Percentiles rank a stretch among this genome's conserved stretches.
These are phyloP conservation scores for Ustanciosporium gigantosporum DNA, from an alignment of 1,284 basidiomycete genomes.

Conservation along the genomic window DNA sequence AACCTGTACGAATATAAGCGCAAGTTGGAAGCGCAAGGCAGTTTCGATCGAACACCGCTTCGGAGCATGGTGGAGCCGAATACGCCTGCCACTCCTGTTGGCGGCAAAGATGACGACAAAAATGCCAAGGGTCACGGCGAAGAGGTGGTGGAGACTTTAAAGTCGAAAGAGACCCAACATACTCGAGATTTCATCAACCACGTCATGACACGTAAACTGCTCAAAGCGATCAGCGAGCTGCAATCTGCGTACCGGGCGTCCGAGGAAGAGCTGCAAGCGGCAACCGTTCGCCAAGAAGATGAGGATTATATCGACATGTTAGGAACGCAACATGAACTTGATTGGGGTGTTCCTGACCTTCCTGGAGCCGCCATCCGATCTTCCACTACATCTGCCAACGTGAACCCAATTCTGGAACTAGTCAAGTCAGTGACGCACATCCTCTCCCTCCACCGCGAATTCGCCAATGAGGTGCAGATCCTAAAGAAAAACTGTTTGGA, in stretches of 20 bases:
- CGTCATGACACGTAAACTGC: slow-evolving; percentile 78
- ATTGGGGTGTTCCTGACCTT: slow-evolving; percentile 73
- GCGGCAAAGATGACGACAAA: too few relatives aligned
- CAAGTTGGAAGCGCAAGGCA: slow-evolving; percentile 64
- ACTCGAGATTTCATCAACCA: slow-evolving; percentile 66
- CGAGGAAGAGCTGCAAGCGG: slow-evolving; percentile 58
- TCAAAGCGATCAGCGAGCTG: slow-evolving; percentile 73
- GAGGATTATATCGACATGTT: slow-evolving; percentile 64
- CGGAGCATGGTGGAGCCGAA: slow-evolving; percentile 67
- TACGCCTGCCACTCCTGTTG: slow-evolving; percentile 59
- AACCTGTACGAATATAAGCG: slow-evolving; percentile 80
- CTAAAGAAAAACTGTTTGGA: slow-evolving; percentile 88
- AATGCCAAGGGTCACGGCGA: background rate
- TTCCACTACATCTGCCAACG: slow-evolving; percentile 59
- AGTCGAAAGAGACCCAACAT: slow-evolving; percentile 64
- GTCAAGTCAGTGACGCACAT: slow-evolving; percentile 85
- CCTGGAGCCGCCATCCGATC: slow-evolving; percentile 81
- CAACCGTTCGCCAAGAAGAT: slow-evolving; percentile 66
- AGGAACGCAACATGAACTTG: slow-evolving; percentile 63
- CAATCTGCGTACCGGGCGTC: slow-evolving; percentile 20
- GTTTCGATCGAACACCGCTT: slow-evolving; percentile 70
- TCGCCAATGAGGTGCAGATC: slow-evolving; percentile 81
- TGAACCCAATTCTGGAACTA: slow-evolving; percentile 81
- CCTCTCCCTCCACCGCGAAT: slow-evolving; percentile 71
- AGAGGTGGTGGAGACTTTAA: slow-evolving; percentile 67